Evolutionary conservation across 176 grass and related monocot genomes (phyloP).

Genomic region (Oryza officinalis): DNA sequence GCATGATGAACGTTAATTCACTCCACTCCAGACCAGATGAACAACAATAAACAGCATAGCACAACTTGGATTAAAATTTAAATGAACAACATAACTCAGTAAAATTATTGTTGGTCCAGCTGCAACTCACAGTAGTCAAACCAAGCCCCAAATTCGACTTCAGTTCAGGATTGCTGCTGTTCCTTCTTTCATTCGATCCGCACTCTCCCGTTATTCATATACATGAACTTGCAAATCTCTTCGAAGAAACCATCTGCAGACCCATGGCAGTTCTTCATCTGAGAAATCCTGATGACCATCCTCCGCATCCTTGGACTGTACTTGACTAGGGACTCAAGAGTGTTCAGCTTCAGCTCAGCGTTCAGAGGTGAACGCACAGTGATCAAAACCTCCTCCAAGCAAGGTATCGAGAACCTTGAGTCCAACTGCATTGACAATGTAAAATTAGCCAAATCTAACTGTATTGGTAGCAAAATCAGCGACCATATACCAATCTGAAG

Average conservation of each 20-base stretch:
- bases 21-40: slow-evolving; percentile 10
- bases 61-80: background rate
- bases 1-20: background rate
- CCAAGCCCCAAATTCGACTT: background rate
- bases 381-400: slow-evolving; percentile 75
- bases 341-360: slow-evolving; percentile 81
- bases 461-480: background rate
- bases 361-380: slow-evolving; percentile 89
- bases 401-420: slow-evolving; percentile 66
- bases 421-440: slow-evolving; percentile 63
- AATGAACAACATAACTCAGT: background rate
- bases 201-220: slow-evolving; percentile 55
- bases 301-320: slow-evolving; percentile 56
- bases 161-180: slow-evolving; percentile 3
- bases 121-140: background rate
- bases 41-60: slow-evolving; percentile 27
- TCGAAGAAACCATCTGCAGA: slow-evolving; percentile 88
- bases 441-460: slow-evolving; percentile 1
- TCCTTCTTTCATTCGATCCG: background rate
- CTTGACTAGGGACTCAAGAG: slow-evolving; percentile 73
- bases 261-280: slow-evolving; percentile 95
- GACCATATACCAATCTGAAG: background rate
- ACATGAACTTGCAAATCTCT: slow-evolving; percentile 83
- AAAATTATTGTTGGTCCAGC: background rate
- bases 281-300: slow-evolving; percentile 84